These are phyloP conservation scores for Irpex sp. DNA, from an alignment of 1,284 basidiomycete genomes.

Conservation along the genomic window DNA sequence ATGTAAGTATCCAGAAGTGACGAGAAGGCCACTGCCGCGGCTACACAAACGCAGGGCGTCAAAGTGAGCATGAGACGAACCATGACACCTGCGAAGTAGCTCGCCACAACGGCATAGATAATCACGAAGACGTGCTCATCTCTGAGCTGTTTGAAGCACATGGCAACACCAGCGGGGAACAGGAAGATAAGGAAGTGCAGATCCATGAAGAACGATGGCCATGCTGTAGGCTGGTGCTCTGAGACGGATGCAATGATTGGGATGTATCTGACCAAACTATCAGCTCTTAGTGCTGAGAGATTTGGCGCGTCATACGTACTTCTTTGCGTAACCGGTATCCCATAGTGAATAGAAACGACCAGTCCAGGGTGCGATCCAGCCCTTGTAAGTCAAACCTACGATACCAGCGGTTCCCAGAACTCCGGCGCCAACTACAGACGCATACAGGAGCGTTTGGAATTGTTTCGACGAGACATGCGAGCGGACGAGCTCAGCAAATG, in stretches of 20 bases:
- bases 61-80: slow-evolving; percentile 94
- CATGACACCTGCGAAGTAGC: slow-evolving; percentile 99
- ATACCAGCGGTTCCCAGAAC: slow-evolving; percentile 74
- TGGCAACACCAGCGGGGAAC: slow-evolving; percentile 94
- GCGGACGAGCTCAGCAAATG: slow-evolving; percentile 89
- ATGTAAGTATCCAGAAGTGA: slow-evolving; percentile 89
- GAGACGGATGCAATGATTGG: slow-evolving; percentile 99
- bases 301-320: slow-evolving; percentile 47
- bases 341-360: slow-evolving; percentile 99
- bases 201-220: slow-evolving; percentile 99
- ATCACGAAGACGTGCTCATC: slow-evolving; percentile 99
- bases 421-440: slow-evolving; percentile 68
- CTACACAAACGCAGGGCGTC: slow-evolving; percentile 89
- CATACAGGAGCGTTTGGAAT: slow-evolving; percentile 81
- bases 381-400: slow-evolving; percentile 84
- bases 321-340: slow-evolving; percentile 99
- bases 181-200: slow-evolving; percentile 96
- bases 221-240: slow-evolving; percentile 99
- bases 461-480: slow-evolving; percentile 91
- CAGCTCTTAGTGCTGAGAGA: not conserved
- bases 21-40: slow-evolving; percentile 89
- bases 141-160: slow-evolving; percentile 91
- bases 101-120: slow-evolving; percentile 94
- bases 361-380: slow-evolving; percentile 98
- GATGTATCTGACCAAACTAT: slow-evolving; percentile 62